Percentiles rank a stretch among this genome's conserved stretches.
phyloP scores from a whole-genome alignment of 208 protist species.

The Leishmania gerbilli region DNA sequence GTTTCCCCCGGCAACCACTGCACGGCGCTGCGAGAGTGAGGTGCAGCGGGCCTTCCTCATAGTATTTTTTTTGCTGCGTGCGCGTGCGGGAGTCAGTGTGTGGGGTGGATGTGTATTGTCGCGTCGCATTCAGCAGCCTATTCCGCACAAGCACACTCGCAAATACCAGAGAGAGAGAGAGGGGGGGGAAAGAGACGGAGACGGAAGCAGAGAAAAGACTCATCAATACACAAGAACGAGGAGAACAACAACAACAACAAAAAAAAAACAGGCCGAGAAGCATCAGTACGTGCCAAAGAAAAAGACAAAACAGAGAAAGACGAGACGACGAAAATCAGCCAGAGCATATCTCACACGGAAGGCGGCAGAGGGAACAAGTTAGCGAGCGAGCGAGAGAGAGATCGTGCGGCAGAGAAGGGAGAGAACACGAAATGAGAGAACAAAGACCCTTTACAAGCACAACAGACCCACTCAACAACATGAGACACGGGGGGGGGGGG shows the following conservation, averaged over 20 bases:
- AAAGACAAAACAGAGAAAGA: not conserved
- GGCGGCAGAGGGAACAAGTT: not conserved
- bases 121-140: not conserved
- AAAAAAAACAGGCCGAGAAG: not conserved
- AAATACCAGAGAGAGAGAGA: not conserved
- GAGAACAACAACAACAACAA: too few species aligned
- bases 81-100: not conserved
- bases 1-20: not conserved
- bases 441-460: not conserved
- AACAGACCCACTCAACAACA: not conserved
- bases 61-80: not conserved
- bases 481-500: not conserved
- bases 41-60: not conserved
- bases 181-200: not conserved
- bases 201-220: not conserved
- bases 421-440: not conserved
- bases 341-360: not conserved
- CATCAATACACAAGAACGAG: not conserved
- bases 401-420: not conserved
- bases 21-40: not conserved
- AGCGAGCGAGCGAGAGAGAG: not conserved
- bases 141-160: not conserved
- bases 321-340: not conserved
- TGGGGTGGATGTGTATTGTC: not conserved
- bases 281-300: not conserved